Evolutionary conservation across 73 alveolate species (phyloP).

Genomic region (Blepharisma japonicum): DNA sequence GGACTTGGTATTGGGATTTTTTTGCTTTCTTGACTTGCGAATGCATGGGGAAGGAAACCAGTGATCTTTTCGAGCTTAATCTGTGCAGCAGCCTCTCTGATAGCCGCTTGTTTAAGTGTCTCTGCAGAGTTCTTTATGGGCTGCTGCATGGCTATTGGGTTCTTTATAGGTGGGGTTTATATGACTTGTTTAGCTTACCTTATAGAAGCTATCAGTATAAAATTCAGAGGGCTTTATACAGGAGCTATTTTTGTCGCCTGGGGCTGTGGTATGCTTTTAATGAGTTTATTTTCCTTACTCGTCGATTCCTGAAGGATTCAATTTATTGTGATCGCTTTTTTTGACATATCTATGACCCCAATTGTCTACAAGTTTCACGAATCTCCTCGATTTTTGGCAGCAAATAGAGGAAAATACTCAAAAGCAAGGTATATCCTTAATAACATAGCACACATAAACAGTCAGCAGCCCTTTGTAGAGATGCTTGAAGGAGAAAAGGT

Average conservation of each 20-base stretch:
- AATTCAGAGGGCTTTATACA: neutral
- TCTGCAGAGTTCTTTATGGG: conserved; percentile 7
- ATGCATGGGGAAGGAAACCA: neutral
- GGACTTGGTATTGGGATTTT: conserved; percentile 14
- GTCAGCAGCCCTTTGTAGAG: conserved; percentile 18
- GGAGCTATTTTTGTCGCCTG: conserved; percentile 21
- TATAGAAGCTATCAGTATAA: neutral
- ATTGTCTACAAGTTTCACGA: conserved; percentile 1
- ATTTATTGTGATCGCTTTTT: neutral
- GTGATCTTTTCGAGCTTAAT: neutral
- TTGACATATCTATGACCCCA: neutral
- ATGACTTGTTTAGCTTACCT: conserved; percentile 11
- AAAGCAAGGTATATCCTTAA: conserved; percentile 25
- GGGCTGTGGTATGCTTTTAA: conserved; percentile 18
- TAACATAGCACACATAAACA: neutral
- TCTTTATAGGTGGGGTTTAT: conserved; percentile 1
- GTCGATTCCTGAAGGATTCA: conserved; percentile 7
- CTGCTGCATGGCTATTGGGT: neutral
- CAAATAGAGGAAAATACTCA: conserved; percentile 18
- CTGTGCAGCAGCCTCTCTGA: neutral
- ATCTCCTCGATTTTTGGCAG: conserved; percentile 27
- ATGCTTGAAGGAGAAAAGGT: conserved; percentile 32
- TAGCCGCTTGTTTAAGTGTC: neutral
- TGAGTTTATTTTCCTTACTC: neutral
- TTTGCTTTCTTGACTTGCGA: neutral